Evolutionary conservation across 2,329 filamentous ascomycete species (phyloP).

Genomic region (Colletotrichum tabaci): DNA sequence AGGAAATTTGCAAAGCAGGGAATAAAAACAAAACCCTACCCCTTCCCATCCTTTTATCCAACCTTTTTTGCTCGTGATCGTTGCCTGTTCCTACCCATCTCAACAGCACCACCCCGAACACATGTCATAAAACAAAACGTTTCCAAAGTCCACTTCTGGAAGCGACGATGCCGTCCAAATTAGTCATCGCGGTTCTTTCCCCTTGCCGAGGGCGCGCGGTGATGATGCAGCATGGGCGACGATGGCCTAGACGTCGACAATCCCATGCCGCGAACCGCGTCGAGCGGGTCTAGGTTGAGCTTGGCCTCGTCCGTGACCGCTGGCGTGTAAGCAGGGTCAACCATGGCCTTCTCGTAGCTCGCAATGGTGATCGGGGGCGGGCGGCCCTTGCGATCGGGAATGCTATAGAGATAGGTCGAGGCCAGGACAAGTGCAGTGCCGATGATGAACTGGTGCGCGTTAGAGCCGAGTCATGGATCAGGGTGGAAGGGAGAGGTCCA

Average conservation of each 20-base stretch:
- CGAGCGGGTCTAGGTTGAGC: conserved; percentile 58
- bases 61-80: conserved; percentile 19
- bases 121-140: neutral
- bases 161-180: conserved; percentile 5
- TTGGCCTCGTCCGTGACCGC: conserved; percentile 51
- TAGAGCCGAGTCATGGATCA: conserved; percentile 16
- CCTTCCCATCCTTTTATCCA: conserved; percentile 37
- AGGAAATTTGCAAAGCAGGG: conserved; percentile 15
- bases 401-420: conserved; percentile 89
- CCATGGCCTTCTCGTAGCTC: conserved; percentile 81
- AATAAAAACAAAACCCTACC: conserved; percentile 7
- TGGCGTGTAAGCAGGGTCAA: conserved; percentile 64
- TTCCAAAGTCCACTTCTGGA: neutral
- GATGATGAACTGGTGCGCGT: conserved; percentile 76
- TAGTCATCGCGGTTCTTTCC: conserved; percentile 42
- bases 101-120: neutral
- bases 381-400: conserved; percentile 72
- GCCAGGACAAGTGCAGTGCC: conserved; percentile 85
- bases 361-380: conserved; percentile 79
- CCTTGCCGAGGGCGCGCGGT: conserved; percentile 40
- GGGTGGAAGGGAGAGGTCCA: conserved; percentile 9
- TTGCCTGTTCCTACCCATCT: conserved; percentile 3
- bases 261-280: conserved; percentile 54
- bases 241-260: conserved; percentile 63
- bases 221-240: conserved; percentile 58